A percentile compares a stretch with the other conserved stretches of the same genome.
Evolutionary conservation across 2,329 filamentous ascomycete species (phyloP).

Genomic region (Chrysoporthe austroafricana): DNA sequence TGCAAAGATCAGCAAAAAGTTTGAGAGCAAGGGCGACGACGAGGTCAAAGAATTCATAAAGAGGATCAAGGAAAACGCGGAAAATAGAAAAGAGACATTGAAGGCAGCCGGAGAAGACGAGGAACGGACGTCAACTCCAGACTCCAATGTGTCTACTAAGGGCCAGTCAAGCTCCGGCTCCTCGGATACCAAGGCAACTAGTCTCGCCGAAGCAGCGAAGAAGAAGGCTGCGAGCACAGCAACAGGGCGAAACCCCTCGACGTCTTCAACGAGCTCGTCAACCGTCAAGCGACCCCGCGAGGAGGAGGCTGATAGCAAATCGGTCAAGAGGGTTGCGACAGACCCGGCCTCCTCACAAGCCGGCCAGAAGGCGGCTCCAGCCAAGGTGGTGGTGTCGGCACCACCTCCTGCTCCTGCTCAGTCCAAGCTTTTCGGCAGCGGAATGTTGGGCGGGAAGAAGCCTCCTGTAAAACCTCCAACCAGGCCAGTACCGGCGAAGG

Average conservation of each 20-base stretch:
- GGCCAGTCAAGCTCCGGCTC: slow-evolving; percentile 3
- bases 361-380: slow-evolving; percentile 25
- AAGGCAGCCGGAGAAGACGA: slow-evolving; percentile 34
- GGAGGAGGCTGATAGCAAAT: slow-evolving; percentile 43
- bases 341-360: slow-evolving; percentile 34
- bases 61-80: slow-evolving; percentile 41
- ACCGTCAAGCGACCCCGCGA: slow-evolving; percentile 43
- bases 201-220: slow-evolving; percentile 28
- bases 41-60: slow-evolving; percentile 65
- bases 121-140: slow-evolving; percentile 30
- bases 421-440: slow-evolving; percentile 27
- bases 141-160: slow-evolving; percentile 18
- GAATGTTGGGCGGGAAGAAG: slow-evolving; percentile 29
- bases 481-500: slow-evolving; percentile 38
- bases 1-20: slow-evolving; percentile 64
- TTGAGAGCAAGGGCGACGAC: slow-evolving; percentile 67
- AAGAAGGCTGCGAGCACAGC: slow-evolving; percentile 29
- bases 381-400: slow-evolving; percentile 23
- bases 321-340: slow-evolving; percentile 44
- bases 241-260: slow-evolving; percentile 32
- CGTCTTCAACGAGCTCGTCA: slow-evolving; percentile 29
- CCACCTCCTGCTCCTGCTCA: slow-evolving; percentile 19
- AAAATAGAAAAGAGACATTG: slow-evolving; percentile 30
- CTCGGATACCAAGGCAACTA: slow-evolving; percentile 28
- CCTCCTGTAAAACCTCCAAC: slow-evolving; percentile 36